Conservation (phyloP, 768 basidiomycete genomes). For the Kwoniella europaea region DNA sequence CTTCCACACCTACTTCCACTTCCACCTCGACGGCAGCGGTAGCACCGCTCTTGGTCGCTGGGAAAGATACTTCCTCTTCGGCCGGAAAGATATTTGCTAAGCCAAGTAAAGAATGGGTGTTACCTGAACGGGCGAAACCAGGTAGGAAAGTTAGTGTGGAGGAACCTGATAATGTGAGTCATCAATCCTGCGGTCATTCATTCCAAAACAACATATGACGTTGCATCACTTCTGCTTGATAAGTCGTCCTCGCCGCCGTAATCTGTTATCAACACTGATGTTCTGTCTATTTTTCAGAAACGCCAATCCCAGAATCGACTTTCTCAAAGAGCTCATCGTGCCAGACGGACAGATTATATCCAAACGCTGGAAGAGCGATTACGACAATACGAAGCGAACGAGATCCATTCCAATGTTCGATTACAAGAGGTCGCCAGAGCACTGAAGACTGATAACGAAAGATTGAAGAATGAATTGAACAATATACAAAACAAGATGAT, state of each 20-base stretch:
- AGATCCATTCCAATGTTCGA: constrained; percentile 54
- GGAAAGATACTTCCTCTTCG: constrained; percentile 55
- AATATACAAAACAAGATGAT: constrained; percentile 12
- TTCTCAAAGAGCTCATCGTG: constrained; percentile 51
- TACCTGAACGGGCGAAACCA: constrained; percentile 57
- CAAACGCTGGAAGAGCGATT: constrained; percentile 48
- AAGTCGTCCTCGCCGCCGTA: too few species aligned
- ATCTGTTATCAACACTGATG: neutral
- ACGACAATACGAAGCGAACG: constrained; percentile 48
- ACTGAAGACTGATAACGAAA: constrained; percentile 38
- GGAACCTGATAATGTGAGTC: constrained; percentile 52
- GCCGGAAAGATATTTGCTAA: constrained; percentile 55
- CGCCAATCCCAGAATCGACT: constrained; percentile 53
- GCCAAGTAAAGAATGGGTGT: constrained; percentile 56
- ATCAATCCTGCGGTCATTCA: too few species aligned
- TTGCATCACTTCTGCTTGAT: too few species aligned
- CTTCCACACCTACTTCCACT: constrained; percentile 10
- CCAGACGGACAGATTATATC: constrained; percentile 49
- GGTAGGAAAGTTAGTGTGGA: constrained; percentile 51
- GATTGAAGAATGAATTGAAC: constrained; percentile 39
- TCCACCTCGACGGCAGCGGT: neutral
- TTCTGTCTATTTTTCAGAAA: constrained; percentile 26
- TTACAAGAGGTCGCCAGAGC: constrained; percentile 52
- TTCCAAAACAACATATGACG: too few species aligned
- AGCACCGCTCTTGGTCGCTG: constrained; percentile 4